A percentile compares a stretch with the other conserved stretches of the same genome.
These are phyloP conservation scores for Chrysoporthe austroafricana DNA, from an alignment of 2,329 filamentous ascomycete species.

Conservation along the genomic window DNA sequence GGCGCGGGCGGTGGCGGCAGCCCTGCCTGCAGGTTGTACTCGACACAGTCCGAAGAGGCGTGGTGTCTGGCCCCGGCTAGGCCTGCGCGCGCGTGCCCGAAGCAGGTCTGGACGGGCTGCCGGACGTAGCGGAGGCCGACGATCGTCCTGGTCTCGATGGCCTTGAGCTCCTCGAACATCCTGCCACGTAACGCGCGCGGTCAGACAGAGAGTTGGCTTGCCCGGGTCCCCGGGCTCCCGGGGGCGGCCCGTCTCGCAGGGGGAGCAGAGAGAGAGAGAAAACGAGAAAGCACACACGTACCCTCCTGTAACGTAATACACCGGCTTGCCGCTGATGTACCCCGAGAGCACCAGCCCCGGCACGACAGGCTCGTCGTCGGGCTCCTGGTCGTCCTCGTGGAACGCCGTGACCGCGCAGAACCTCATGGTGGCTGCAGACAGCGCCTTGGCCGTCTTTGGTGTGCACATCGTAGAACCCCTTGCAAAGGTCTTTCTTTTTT, in stretches of 20 bases:
- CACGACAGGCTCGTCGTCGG: neutral
- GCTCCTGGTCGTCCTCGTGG: neutral
- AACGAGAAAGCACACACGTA: neutral
- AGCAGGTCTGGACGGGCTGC: constrained; percentile 17
- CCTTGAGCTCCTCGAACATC: neutral
- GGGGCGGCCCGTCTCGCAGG: no score
- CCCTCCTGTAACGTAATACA: constrained; percentile 8
- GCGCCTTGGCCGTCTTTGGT: constrained; percentile 4
- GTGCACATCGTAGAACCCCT: neutral
- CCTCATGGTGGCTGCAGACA: neutral
- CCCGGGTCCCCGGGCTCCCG: no score
- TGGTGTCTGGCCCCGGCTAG: no score
- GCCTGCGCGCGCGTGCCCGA: neutral
- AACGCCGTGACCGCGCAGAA: neutral
- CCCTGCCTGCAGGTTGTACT: no score
- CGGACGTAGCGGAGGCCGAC: neutral
- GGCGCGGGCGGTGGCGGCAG: neutral
- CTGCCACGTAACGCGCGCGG: neutral
- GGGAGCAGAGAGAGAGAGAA: no score
- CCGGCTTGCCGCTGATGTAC: neutral
- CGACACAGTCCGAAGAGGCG: no score
- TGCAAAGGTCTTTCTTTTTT: no score
- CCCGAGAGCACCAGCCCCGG: neutral
- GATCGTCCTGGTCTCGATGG: constrained; percentile 4
- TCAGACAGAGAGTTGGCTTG: no score